Evolutionary conservation across 345 rosid genomes (phyloP), one percentile per base, ranked within the genome.

Genomic region (Noccaea caerulescens): DNA sequence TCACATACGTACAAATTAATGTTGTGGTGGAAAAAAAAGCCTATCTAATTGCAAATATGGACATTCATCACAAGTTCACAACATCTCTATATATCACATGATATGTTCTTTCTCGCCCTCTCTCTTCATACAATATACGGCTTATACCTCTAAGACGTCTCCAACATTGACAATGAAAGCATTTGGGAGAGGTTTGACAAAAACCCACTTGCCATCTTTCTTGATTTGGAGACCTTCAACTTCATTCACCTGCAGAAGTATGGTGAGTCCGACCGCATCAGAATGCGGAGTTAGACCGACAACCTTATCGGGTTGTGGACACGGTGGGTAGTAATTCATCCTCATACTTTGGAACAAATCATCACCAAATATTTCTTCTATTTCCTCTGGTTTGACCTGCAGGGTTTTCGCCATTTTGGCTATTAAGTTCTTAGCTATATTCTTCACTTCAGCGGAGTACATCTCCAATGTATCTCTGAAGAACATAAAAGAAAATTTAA

Each of bases 281-380:
- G 86, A 86, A 75, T 86, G 89, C 2, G 89, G 73, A 10, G 72
- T 72, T 10, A 83, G 10, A 32, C 94, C 87, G 0, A 76, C 62
- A 10, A 80, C 79, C 11, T 59, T 58, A 33, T 84, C 77, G 1
- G 94, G 89, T 4, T 85, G 71, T 0, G 94, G 94, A 54, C 91
- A 86, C 1, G 85, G 83, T 0, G 94, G 91, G 23, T 86, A 88
- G 63, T 80, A 88, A 51, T 85, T 88, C 63, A 86, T 81, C 68
- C 87, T 85, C 58, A 88, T 56, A 30, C 42, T 25, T 63, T 81
- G 84, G 32, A 4, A 0, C 60, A n/a, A 10, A 18, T 78, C 87
- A 65, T 74, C 76, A 69, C 53, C 69, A 68, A 79, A 79, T 14
- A 68, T 9, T 27, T 59, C 74, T 65, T 47, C 46, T 10, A 85